Evolutionary conservation across 2,329 filamentous ascomycete species (phyloP), one percentile per base, ranked within the genome.

Genomic region (Zymoseptoria pseudotritici): DNA sequence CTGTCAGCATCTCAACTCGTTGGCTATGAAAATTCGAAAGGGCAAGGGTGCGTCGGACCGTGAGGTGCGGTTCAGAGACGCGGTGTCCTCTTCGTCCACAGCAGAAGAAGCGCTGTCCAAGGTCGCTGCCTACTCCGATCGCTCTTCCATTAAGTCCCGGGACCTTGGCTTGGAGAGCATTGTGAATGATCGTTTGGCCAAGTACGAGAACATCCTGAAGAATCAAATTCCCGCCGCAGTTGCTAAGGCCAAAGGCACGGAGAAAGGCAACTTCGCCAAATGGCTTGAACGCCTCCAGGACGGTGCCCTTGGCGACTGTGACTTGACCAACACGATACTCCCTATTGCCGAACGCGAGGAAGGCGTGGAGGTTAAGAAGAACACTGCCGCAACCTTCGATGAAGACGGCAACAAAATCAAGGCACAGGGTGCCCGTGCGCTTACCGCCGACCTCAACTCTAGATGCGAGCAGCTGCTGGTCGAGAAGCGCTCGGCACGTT

Each of bases 91-190:
- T 10, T 79, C 77, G 10, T 64, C 70, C 2, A 77, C 75, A 2
- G 76, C 79, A 0, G 80, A 84, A 65, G 81, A 83, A 61, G 81
- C 81, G 0, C 70, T 86, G n/a, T 67, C 83, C 0, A 82, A 79
- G 54, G 63, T 68, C 66, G 79, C 63, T 70, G 76, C 65, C 71
- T 76, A 51, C 70, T 60, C 61, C 9, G 60, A 63, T 21, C 61
- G 61, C 20, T 58, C 17, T 9, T 54, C 29, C 6, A 53, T 31
- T 20, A 7, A 9, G 3, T 4, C 57, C 3, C 42, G 50, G 2
- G 46, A 20, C 21, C 54, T 54, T 3, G 58, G 63, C 10, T 36
- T 69, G 11, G 53, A 66, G 10, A 55, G 58, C 10, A 53, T 65
- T 19, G 58, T 65, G 3, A 5, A 54, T 0, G 36, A 50, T 17